A percentile compares a stretch with the other conserved stretches of the same genome.
These are phyloP conservation scores for Waltergamsia citrina DNA, from an alignment of 2,329 filamentous ascomycete genomes.

Conservation along the genomic window DNA sequence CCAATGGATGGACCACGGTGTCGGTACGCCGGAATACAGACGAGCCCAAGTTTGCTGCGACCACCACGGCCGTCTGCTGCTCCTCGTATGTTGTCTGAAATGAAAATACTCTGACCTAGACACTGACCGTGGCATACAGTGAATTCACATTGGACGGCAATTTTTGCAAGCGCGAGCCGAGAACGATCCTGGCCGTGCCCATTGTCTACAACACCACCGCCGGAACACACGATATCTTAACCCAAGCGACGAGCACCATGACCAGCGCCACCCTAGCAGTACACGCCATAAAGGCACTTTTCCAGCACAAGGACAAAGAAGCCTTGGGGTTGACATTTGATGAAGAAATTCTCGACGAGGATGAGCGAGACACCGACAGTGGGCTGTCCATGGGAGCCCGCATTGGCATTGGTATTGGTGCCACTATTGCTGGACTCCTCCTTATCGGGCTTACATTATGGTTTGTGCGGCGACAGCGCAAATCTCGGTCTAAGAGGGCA, in stretches of 20 bases:
- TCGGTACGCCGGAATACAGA: constrained; percentile 19
- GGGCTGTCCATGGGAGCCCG: constrained; percentile 18
- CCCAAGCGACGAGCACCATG: constrained; percentile 25
- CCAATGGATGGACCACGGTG: constrained; percentile 28
- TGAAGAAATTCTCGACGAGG: constrained; percentile 14
- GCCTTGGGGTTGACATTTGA: constrained; percentile 22
- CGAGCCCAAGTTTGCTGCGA: constrained; percentile 15
- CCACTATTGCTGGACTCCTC: constrained; percentile 17
- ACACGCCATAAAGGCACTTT: constrained; percentile 25
- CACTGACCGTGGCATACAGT: constrained; percentile 10
- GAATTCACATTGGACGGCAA: constrained; percentile 22
- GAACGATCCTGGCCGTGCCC: constrained; percentile 25
- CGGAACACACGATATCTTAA: constrained; percentile 20
- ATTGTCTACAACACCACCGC: constrained; percentile 24
- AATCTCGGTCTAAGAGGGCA: too few species aligned
- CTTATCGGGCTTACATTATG: constrained; percentile 13
- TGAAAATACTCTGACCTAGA: neutral
- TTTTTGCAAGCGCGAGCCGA: constrained; percentile 22
- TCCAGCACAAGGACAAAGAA: constrained; percentile 23
- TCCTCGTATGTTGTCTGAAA: constrained; percentile 24
- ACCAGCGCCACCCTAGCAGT: constrained; percentile 26
- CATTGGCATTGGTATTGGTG: constrained; percentile 24
- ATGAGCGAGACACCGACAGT: constrained; percentile 3
- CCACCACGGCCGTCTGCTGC: constrained; percentile 29
- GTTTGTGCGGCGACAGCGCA: constrained; percentile 12